Percentiles rank a stretch among this genome's conserved stretches.
Conservation (phyloP, 345 rosid genomes). For the Salix dunnii region DNA sequence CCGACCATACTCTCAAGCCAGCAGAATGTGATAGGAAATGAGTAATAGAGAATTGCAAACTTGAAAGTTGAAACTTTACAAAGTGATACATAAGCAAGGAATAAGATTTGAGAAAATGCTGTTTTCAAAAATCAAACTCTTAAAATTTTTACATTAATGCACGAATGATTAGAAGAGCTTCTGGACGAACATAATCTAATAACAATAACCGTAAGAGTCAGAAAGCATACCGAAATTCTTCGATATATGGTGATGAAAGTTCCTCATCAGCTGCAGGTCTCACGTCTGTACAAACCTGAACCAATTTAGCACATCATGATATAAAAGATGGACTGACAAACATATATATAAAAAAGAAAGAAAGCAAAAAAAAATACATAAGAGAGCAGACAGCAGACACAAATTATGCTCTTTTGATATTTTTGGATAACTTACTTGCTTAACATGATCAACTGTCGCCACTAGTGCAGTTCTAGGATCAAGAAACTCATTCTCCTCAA, state of each 20-base stretch:
- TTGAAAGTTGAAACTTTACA: background rate
- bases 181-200: background rate
- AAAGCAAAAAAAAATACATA: background rate
- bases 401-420: background rate
- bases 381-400: background rate
- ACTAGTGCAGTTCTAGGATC: conserved; percentile 95
- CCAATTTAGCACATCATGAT: conserved; percentile 45
- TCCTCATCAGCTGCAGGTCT: conserved; percentile 94
- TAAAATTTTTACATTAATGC: background rate
- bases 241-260: conserved; percentile 76
- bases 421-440: conserved; percentile 55
- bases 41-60: background rate
- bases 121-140: background rate
- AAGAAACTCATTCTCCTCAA: conserved; percentile 60
- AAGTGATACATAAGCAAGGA: background rate
- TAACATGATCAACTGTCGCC: conserved; percentile 81
- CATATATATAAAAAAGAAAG: background rate
- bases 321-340: conserved; percentile 19
- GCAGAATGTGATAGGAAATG: background rate
- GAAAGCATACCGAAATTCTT: conserved; percentile 72
- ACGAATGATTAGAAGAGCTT: background rate
- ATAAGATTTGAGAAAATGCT: background rate
- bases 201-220: background rate
- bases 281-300: conserved; percentile 85
- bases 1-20: background rate